Evolutionary conservation across 306 rosid species (phyloP).

Genomic region (Prunus kanzakura): DNA sequence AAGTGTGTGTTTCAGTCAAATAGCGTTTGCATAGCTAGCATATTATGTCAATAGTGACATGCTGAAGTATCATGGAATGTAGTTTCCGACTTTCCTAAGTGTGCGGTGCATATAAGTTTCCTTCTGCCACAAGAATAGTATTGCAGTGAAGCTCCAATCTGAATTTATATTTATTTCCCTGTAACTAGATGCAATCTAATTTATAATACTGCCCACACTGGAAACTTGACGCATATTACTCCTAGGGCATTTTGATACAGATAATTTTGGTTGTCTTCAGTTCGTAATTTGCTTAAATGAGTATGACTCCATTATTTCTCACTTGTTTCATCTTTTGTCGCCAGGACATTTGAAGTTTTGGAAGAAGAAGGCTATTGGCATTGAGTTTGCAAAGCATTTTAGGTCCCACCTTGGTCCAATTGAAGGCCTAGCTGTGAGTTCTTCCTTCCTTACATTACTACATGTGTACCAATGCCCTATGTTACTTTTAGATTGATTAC

Average conservation of each 20-base stretch:
- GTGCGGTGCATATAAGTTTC: background rate
- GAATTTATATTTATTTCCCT: background rate
- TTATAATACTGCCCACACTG: background rate
- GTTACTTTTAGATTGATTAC: slow-evolving; percentile 14
- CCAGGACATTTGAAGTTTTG: slow-evolving; percentile 96
- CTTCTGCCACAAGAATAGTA: background rate
- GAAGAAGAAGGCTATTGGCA: slow-evolving; percentile 87
- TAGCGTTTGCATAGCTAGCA: background rate
- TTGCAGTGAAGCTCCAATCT: background rate
- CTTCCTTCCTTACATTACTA: slow-evolving; percentile 11
- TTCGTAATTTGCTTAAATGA: background rate
- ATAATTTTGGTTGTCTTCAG: background rate
- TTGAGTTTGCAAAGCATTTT: slow-evolving; percentile 97
- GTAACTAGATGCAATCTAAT: background rate
- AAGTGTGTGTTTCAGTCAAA: background rate
- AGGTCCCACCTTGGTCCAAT: slow-evolving; percentile 97
- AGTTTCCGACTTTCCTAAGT: background rate
- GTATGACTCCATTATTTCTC: background rate
- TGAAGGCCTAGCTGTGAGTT: slow-evolving; percentile 90
- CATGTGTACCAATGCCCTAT: slow-evolving; percentile 4
- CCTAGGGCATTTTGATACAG: background rate
- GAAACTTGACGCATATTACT: background rate
- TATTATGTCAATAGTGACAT: background rate
- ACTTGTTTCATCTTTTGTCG: background rate
- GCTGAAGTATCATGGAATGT: background rate